These are phyloP conservation scores for Lipomyces kockii DNA, from an alignment of 805 yeast species.

Conservation along the genomic window DNA sequence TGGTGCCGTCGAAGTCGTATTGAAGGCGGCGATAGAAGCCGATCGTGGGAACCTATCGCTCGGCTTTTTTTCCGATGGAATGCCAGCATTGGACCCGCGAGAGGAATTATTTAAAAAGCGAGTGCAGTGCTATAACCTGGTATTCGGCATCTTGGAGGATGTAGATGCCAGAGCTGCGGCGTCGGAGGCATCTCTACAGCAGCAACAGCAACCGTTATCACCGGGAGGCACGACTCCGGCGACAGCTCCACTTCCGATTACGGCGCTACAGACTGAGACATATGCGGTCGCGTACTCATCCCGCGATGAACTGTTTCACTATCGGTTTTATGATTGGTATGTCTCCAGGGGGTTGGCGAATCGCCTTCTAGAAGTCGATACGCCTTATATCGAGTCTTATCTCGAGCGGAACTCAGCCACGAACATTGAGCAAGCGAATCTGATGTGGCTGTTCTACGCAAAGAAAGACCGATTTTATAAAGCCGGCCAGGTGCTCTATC, in stretches of 20 bases:
- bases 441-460: slow-evolving; percentile 88
- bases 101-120: slow-evolving; percentile 58
- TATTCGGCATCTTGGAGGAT: slow-evolving; percentile 74
- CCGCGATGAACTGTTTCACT: slow-evolving; percentile 85
- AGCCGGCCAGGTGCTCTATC: slow-evolving; percentile 82
- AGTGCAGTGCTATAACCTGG: slow-evolving; percentile 65
- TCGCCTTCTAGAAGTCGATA: slow-evolving; percentile 74
- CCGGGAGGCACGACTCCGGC: neutral
- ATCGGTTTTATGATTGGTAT: slow-evolving; percentile 91
- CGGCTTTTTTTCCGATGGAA: slow-evolving; percentile 60
- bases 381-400: slow-evolving; percentile 78
- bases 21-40: slow-evolving; percentile 72
- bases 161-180: slow-evolving; percentile 66
- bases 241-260: slow-evolving; percentile 2
- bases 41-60: slow-evolving; percentile 65
- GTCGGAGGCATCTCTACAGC: slow-evolving; percentile 44
- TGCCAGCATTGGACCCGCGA: slow-evolving; percentile 55
- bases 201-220: slow-evolving; percentile 8
- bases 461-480: slow-evolving; percentile 75
- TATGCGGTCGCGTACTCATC: slow-evolving; percentile 75
- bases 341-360: slow-evolving; percentile 77
- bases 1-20: slow-evolving; percentile 82
- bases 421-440: slow-evolving; percentile 74
- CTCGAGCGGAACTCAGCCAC: slow-evolving; percentile 56
- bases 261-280: slow-evolving; percentile 67